Evolutionary conservation across 768 basidiomycete genomes (phyloP).

Genomic region (Scleroderma citrinum): DNA sequence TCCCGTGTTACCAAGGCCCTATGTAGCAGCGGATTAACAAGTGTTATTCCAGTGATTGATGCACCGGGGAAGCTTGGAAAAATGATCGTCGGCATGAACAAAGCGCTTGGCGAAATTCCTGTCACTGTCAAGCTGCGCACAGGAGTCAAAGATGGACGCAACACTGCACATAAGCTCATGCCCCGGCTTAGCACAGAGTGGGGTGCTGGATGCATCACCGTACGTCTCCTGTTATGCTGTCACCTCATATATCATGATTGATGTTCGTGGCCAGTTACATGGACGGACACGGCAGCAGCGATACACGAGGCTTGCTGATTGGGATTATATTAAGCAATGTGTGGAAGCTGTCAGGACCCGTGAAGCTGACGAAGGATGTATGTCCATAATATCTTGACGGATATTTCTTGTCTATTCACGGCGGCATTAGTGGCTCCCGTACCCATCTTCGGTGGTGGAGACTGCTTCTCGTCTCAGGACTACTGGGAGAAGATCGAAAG

Average conservation of each 20-base stretch:
- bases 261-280: slow-evolving; percentile 59
- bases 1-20: too few species aligned
- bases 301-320: slow-evolving; percentile 89
- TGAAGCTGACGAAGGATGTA: slow-evolving; percentile 68
- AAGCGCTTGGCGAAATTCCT: slow-evolving; percentile 84
- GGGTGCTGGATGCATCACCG: slow-evolving; percentile 41
- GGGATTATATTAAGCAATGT: slow-evolving; percentile 89
- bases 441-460: slow-evolving; percentile 97
- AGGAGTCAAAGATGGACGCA: slow-evolving; percentile 84
- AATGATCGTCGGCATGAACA: slow-evolving; percentile 88
- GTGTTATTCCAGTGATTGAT: slow-evolving; percentile 61
- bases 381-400: slow-evolving; percentile 21
- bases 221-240: slow-evolving; percentile 13
- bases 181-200: slow-evolving; percentile 60
- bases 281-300: slow-evolving; percentile 93
- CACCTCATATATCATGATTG: background rate
- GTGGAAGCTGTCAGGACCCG: slow-evolving; percentile 69
- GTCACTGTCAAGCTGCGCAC: slow-evolving; percentile 90
- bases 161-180: slow-evolving; percentile 88
- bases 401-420: background rate
- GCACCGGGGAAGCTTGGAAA: slow-evolving; percentile 75
- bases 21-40: background rate
- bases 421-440: slow-evolving; percentile 59
- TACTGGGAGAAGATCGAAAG: slow-evolving; percentile 73
- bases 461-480: slow-evolving; percentile 83